phyloP scores from a whole-genome alignment of 2,329 filamentous ascomycete genomes.

The Fusarium oligoseptatum region DNA sequence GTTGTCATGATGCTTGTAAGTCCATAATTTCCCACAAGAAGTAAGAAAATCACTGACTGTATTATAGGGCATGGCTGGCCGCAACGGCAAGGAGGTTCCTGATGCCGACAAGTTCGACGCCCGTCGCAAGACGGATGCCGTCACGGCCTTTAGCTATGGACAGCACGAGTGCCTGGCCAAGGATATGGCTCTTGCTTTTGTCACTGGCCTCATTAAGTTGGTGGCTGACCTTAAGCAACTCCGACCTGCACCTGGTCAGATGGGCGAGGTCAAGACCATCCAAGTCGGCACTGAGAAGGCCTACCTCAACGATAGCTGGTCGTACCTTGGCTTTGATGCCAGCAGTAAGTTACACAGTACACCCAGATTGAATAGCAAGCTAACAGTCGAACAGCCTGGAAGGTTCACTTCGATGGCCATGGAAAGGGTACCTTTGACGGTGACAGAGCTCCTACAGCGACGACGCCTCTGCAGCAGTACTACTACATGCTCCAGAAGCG shows the following conservation, averaged over 20 bases:
- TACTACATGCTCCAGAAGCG: conserved; percentile 52
- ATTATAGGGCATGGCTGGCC: conserved; percentile 53
- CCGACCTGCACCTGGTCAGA: conserved; percentile 59
- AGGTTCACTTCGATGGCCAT: conserved; percentile 56
- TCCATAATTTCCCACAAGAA: not conserved
- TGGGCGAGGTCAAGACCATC: conserved; percentile 62
- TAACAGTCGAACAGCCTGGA: conserved; percentile 47
- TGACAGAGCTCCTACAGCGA: conserved; percentile 44
- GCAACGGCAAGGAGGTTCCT: conserved; percentile 54
- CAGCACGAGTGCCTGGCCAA: conserved; percentile 61
- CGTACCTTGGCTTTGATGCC: conserved; percentile 58
- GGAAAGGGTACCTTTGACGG: conserved; percentile 52
- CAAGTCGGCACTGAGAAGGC: conserved; percentile 54
- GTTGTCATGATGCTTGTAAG: conserved; percentile 58
- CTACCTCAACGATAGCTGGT: conserved; percentile 64
- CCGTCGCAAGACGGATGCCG: conserved; percentile 54
- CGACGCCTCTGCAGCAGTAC: conserved; percentile 49
- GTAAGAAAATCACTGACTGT: conserved; percentile 24
- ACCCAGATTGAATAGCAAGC: not conserved
- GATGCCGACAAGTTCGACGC: conserved; percentile 58
- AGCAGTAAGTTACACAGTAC: conserved; percentile 55
- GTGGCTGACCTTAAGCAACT: conserved; percentile 59
- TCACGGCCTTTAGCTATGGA: conserved; percentile 61
- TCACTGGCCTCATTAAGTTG: conserved; percentile 59
- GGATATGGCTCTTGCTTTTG: conserved; percentile 56